A percentile compares a stretch with the other conserved stretches of the same genome.
phyloP scores from a whole-genome alignment of 805 yeast species.

The Limtongia smithiae region DNA sequence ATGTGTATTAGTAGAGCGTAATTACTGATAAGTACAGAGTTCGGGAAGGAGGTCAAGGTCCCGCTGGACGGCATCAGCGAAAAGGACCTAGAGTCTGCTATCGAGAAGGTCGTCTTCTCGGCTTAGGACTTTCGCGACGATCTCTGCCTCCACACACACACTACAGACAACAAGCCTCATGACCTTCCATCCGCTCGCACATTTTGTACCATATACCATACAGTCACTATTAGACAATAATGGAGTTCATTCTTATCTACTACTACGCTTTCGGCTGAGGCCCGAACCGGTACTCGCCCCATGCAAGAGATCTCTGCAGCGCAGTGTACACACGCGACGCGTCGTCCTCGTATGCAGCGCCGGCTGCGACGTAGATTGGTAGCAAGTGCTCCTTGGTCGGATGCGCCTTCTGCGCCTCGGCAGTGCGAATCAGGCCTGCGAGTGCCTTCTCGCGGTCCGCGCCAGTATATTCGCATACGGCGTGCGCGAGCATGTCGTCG shows the following conservation, averaged over 20 bases:
- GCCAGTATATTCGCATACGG: slow-evolving; percentile 37
- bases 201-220: background rate
- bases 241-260: background rate
- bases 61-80: slow-evolving; percentile 39
- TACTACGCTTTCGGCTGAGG: background rate
- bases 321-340: slow-evolving; percentile 49
- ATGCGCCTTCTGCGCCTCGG: slow-evolving; percentile 50
- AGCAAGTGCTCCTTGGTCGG: slow-evolving; percentile 74
- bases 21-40: slow-evolving; percentile 31
- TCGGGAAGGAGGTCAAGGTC: slow-evolving; percentile 47
- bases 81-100: slow-evolving; percentile 32
- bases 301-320: slow-evolving; percentile 52
- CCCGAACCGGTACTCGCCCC: slow-evolving; percentile 55
- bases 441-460: slow-evolving; percentile 41
- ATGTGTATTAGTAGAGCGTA: background rate
- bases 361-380: slow-evolving; percentile 62
- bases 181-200: no score
- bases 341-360: slow-evolving; percentile 44
- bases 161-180: no score
- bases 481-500: slow-evolving; percentile 45
- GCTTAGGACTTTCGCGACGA: background rate
- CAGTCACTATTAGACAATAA: background rate
- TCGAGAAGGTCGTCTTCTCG: slow-evolving; percentile 28
- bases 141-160: no score
- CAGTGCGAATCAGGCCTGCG: slow-evolving; percentile 38